phyloP scores from a whole-genome alignment of 495 filamentous ascomycete species.

The Xylaria curta region DNA sequence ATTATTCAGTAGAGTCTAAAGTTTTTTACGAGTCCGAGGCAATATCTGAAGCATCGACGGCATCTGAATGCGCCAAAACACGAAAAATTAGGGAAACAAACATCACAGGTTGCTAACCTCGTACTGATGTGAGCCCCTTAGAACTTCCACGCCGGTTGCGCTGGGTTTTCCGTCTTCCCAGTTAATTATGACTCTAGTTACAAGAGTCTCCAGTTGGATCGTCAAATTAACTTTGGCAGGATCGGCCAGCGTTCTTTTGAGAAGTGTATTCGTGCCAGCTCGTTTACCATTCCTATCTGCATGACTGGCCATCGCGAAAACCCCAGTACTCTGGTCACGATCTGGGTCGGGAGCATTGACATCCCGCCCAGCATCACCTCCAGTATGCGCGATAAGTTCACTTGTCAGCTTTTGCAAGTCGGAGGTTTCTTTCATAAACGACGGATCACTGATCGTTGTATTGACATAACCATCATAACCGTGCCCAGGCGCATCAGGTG shows the following conservation, averaged over 20 bases:
- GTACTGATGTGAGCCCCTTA: slow-evolving; percentile 50
- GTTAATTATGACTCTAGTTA: slow-evolving; percentile 53
- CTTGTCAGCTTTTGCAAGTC: slow-evolving; percentile 37
- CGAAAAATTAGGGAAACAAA: neutral
- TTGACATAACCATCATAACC: slow-evolving; percentile 54
- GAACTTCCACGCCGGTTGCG: slow-evolving; percentile 54
- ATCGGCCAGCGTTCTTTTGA: slow-evolving; percentile 53
- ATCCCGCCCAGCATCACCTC: slow-evolving; percentile 48
- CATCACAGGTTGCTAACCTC: slow-evolving; percentile 15
- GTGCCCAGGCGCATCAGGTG: slow-evolving; percentile 45
- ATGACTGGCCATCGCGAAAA: slow-evolving; percentile 54
- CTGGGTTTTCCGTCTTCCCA: slow-evolving; percentile 36
- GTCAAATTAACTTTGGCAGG: slow-evolving; percentile 52
- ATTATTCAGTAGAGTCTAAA: neutral
- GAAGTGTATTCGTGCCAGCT: slow-evolving; percentile 49
- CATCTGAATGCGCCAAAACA: neutral
- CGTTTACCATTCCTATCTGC: slow-evolving; percentile 48
- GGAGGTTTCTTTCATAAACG: slow-evolving; percentile 37
- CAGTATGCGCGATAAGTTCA: slow-evolving; percentile 42
- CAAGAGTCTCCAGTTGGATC: slow-evolving; percentile 54
- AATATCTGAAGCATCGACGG: neutral
- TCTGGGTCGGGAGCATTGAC: slow-evolving; percentile 46
- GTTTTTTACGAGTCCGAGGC: neutral
- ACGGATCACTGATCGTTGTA: slow-evolving; percentile 43
- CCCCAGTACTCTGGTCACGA: slow-evolving; percentile 47